Conservation (phyloP, 2,329 filamentous ascomycete genomes). For the Fusarium illudens region DNA sequence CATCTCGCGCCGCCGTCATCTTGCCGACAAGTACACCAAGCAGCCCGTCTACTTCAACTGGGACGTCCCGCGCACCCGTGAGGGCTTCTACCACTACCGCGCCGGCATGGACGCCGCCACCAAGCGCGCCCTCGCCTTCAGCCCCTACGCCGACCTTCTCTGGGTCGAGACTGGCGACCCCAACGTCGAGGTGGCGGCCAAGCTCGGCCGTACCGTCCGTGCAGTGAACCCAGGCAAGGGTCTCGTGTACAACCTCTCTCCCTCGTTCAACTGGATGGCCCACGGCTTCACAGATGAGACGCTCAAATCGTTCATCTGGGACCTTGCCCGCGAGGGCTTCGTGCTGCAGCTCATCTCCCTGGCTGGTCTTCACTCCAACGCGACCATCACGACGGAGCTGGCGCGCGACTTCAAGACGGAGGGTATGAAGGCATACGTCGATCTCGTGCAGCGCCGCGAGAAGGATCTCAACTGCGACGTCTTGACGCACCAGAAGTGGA, state of each 20-base stretch:
- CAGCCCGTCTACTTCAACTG: slow-evolving; percentile 83
- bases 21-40: slow-evolving; percentile 74
- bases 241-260: slow-evolving; percentile 94
- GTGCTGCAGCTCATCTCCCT: slow-evolving; percentile 73
- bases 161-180: slow-evolving; percentile 98
- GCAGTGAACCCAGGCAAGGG: slow-evolving; percentile 78
- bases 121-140: slow-evolving; percentile 91
- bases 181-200: slow-evolving; percentile 76
- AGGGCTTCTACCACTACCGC: slow-evolving; percentile 92
- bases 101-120: slow-evolving; percentile 87
- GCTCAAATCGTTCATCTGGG: slow-evolving; percentile 94
- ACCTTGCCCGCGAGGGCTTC: slow-evolving; percentile 88
- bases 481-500: slow-evolving; percentile 93
- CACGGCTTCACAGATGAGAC: slow-evolving; percentile 88
- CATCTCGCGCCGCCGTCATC: slow-evolving; percentile 76
- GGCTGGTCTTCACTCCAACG: slow-evolving; percentile 72
- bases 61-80: slow-evolving; percentile 90
- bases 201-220: slow-evolving; percentile 81
- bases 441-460: slow-evolving; percentile 86
- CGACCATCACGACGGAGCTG: slow-evolving; percentile 74
- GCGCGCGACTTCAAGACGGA: slow-evolving; percentile 84
- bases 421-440: slow-evolving; percentile 98
- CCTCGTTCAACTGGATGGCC: slow-evolving; percentile 98
- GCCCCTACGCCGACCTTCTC: slow-evolving; percentile 90
- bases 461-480: slow-evolving; percentile 92